phyloP scores from a whole-genome alignment of 306 rosid species.

The Lathyrus aphaca region DNA sequence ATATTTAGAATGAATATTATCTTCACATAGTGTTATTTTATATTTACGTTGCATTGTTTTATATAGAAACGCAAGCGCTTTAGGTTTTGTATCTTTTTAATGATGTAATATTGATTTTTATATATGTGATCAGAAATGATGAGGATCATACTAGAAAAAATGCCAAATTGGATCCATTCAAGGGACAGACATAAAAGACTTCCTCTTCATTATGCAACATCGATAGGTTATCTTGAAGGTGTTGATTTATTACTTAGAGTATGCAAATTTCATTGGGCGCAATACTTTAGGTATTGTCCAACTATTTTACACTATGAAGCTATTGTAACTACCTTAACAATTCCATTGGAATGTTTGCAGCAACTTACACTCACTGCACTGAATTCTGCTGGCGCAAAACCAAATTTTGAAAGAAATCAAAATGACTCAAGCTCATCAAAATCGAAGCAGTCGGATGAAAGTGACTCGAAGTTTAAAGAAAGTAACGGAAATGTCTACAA shows the following conservation, averaged over 20 bases:
- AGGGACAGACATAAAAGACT: neutral
- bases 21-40: no score
- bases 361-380: constrained; percentile 29
- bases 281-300: no score
- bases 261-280: no score
- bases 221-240: constrained; percentile 31
- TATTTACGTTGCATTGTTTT: no score
- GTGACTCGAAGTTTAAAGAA: neutral
- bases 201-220: constrained; percentile 42
- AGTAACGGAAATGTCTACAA: neutral
- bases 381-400: constrained; percentile 21
- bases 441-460: no score
- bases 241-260: constrained; percentile 17
- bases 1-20: no score
- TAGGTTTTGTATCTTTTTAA: no score
- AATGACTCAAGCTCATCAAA: neutral
- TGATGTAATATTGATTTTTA: neutral
- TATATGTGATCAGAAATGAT: constrained; percentile 2
- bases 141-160: neutral
- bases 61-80: no score
- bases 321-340: no score
- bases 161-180: constrained; percentile 25
- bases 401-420: neutral
- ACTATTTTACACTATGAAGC: no score
- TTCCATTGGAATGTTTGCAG: constrained; percentile 3